These are phyloP conservation scores for Candolleomyces eurysporus DNA, from an alignment of 768 basidiomycete genomes.

Conservation along the genomic window DNA sequence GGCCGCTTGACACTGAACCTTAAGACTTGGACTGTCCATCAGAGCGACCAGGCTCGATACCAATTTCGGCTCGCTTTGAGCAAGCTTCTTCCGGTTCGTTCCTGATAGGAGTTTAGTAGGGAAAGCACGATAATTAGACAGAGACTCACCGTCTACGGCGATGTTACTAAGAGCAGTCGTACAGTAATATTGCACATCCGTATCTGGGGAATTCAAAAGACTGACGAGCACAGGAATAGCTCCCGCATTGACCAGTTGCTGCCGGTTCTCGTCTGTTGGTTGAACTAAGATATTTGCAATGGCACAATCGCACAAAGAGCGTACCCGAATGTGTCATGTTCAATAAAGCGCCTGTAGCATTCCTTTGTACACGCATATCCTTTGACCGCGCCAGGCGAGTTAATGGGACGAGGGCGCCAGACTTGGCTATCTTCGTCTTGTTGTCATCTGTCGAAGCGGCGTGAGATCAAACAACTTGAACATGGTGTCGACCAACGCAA, in stretches of 20 bases:
- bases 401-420: constrained; percentile 95
- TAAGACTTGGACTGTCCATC: constrained; percentile 97
- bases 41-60: constrained; percentile 90
- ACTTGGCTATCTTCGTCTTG: constrained; percentile 99
- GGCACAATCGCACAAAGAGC: constrained; percentile 16
- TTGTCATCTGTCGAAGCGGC: constrained; percentile 74
- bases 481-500: constrained; percentile 12
- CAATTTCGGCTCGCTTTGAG: constrained; percentile 90
- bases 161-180: constrained; percentile 98
- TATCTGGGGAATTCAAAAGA: constrained; percentile 91
- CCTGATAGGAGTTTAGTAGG: constrained; percentile 38
- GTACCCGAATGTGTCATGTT: constrained; percentile 99
- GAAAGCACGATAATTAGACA: neutral
- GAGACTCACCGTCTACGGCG: constrained; percentile 80
- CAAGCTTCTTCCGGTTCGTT: constrained; percentile 89
- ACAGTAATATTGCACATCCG: constrained; percentile 99
- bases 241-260: constrained; percentile 97
- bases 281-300: constrained; percentile 3
- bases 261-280: constrained; percentile 87
- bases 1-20: constrained; percentile 98
- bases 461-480: neutral
- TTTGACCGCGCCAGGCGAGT: constrained; percentile 95
- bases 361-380: constrained; percentile 98
- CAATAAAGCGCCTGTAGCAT: constrained; percentile 94
- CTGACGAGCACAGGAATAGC: constrained; percentile 97